Evolutionary conservation across 371 early-diverging fungal genomes (phyloP).

Genomic region (Syncephalastrum contaminatum): DNA sequence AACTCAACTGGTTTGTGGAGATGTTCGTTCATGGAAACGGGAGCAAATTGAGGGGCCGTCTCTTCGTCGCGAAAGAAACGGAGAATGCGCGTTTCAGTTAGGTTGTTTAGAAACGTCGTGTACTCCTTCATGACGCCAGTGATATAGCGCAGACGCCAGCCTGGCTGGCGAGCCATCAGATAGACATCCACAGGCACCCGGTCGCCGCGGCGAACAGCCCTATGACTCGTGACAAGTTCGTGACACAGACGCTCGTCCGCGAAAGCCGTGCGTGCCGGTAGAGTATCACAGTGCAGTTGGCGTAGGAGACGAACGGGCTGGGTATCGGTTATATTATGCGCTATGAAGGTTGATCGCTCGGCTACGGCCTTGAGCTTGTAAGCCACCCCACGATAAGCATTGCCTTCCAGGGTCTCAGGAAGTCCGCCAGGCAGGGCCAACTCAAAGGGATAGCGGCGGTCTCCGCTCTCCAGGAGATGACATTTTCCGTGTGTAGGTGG

Average conservation of each 20-base stretch:
- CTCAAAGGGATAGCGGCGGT: slow-evolving; percentile 40
- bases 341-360: slow-evolving; percentile 29
- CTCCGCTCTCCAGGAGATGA: slow-evolving; percentile 14
- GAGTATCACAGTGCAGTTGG: slow-evolving; percentile 9
- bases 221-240: slow-evolving; percentile 21
- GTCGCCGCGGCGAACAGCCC: slow-evolving; percentile 28
- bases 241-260: slow-evolving; percentile 15
- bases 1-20: slow-evolving; percentile 27
- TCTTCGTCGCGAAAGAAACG: slow-evolving; percentile 32
- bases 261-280: slow-evolving; percentile 2
- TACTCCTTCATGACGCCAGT: slow-evolving; percentile 44
- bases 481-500: slow-evolving; percentile 14
- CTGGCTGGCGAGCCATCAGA: slow-evolving; percentile 18
- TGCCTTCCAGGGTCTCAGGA: slow-evolving; percentile 35
- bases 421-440: slow-evolving; percentile 33
- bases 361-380: slow-evolving; percentile 42
- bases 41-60: too few relatives aligned
- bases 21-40: slow-evolving; percentile 13
- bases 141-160: slow-evolving; percentile 28
- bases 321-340: slow-evolving; percentile 25
- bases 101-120: slow-evolving; percentile 16
- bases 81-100: slow-evolving; percentile 33
- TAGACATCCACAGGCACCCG: slow-evolving; percentile 28
- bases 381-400: slow-evolving; percentile 29
- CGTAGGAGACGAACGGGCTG: slow-evolving; percentile 15